Conservation (phyloP, 192 early-diverging fungal genomes). For the Coemansia sp. region DNA sequence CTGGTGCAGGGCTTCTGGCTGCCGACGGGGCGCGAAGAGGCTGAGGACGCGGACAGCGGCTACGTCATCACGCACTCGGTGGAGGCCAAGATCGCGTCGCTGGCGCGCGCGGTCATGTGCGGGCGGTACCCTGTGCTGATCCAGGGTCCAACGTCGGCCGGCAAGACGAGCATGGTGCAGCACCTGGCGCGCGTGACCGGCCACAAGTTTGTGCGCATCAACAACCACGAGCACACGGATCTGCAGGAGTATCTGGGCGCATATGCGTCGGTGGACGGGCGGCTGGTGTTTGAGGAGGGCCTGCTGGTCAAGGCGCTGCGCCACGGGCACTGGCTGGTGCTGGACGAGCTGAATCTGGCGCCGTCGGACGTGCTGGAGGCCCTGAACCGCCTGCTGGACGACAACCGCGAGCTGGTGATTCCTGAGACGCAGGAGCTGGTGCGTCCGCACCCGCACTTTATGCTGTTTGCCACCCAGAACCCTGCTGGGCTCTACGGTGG, state of each 20-base stretch:
- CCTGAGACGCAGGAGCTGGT: conserved; percentile 94
- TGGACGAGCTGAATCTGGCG: conserved; percentile 98
- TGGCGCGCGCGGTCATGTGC: conserved; percentile 89
- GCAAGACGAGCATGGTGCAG: conserved; percentile 98
- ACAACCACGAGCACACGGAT: conserved; percentile 99
- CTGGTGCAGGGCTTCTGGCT: conserved; percentile 90
- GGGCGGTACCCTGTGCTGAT: conserved; percentile 90
- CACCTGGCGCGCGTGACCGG: conserved; percentile 86
- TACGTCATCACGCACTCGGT: conserved; percentile 92
- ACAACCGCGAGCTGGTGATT: conserved; percentile 94
- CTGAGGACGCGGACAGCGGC: conserved; percentile 17
- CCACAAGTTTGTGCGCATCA: conserved; percentile 95
- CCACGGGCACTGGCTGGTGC: conserved; percentile 95
- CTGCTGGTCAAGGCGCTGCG: conserved; percentile 88
- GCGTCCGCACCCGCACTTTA: conserved; percentile 90
- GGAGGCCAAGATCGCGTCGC: conserved; percentile 72
- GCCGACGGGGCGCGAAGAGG: conserved; percentile 45
- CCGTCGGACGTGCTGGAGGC: conserved; percentile 98
- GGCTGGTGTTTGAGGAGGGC: conserved; percentile 93
- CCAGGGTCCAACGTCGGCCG: conserved; percentile 96
- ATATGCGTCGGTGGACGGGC: conserved; percentile 82
- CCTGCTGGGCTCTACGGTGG: conserved; percentile 98
- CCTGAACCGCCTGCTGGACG: conserved; percentile 93
- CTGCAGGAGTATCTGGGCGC: conserved; percentile 96
- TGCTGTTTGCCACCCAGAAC: conserved; percentile 99